Evolutionary conservation across 2,329 filamentous ascomycete species (phyloP).

Genomic region (Paecilomyces sp.): DNA sequence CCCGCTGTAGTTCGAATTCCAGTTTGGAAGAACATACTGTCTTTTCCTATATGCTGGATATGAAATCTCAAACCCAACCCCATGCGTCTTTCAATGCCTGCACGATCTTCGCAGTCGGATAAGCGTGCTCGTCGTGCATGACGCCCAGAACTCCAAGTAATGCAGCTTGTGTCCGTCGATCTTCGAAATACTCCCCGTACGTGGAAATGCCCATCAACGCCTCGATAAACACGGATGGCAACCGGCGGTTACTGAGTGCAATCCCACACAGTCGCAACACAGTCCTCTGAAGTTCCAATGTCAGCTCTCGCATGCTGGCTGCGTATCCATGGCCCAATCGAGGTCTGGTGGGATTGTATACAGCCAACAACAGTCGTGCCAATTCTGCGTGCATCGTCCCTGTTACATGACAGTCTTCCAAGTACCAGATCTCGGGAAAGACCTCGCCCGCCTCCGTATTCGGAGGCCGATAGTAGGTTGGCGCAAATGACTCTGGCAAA

Average conservation of each 20-base stretch:
- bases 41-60: not conserved
- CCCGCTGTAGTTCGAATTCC: not conserved
- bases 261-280: constrained; percentile 53
- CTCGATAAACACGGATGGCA: constrained; percentile 47
- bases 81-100: constrained; percentile 43
- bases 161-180: constrained; percentile 41
- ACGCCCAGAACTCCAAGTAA: constrained; percentile 33
- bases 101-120: constrained; percentile 45
- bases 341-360: constrained; percentile 50
- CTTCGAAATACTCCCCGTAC: constrained; percentile 47
- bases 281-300: constrained; percentile 28
- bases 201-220: constrained; percentile 46
- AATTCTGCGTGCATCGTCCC: constrained; percentile 56
- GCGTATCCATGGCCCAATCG: constrained; percentile 35
- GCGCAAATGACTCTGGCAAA: constrained; percentile 48
- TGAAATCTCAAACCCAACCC: constrained; percentile 21
- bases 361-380: constrained; percentile 49
- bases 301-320: constrained; percentile 7
- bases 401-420: constrained; percentile 52
- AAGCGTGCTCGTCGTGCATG: constrained; percentile 46
- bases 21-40: not conserved
- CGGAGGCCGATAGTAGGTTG: constrained; percentile 43
- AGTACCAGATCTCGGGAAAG: constrained; percentile 54
- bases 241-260: constrained; percentile 47
- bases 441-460: constrained; percentile 27